phyloP scores from a whole-genome alignment of 116 monocot genomes.

The Phalaenopsis hybrid region DNA sequence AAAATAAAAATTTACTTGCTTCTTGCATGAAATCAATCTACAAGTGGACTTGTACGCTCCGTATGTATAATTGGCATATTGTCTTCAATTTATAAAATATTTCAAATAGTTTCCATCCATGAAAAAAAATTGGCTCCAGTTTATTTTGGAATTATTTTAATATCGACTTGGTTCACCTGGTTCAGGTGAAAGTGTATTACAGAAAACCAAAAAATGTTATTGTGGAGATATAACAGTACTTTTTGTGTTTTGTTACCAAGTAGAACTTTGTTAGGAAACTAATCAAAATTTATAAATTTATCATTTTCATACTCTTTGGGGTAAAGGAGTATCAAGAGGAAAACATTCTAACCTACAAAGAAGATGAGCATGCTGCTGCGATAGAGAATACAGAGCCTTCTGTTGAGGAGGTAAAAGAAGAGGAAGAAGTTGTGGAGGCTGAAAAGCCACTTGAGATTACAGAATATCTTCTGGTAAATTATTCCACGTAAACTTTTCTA shows the following conservation, averaged over 20 bases:
- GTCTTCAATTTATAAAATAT: no score
- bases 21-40: no score
- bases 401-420: constrained; percentile 36
- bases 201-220: background rate
- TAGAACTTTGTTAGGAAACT: background rate
- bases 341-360: constrained; percentile 41
- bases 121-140: no score
- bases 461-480: constrained; percentile 63
- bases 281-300: background rate
- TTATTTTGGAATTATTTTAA: background rate
- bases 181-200: background rate
- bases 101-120: no score
- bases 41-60: no score
- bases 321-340: constrained; percentile 64
- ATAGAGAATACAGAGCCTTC: constrained; percentile 28
- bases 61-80: no score
- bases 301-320: background rate
- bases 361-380: constrained; percentile 38
- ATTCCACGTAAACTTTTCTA: background rate
- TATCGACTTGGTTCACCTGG: constrained; percentile 6
- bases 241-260: background rate
- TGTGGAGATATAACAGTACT: background rate
- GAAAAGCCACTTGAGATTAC: constrained; percentile 29
- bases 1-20: no score
- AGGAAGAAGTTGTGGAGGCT: constrained; percentile 22